phyloP scores from a whole-genome alignment of 176 grass and related monocot species.

The Lolium multiflorum region DNA sequence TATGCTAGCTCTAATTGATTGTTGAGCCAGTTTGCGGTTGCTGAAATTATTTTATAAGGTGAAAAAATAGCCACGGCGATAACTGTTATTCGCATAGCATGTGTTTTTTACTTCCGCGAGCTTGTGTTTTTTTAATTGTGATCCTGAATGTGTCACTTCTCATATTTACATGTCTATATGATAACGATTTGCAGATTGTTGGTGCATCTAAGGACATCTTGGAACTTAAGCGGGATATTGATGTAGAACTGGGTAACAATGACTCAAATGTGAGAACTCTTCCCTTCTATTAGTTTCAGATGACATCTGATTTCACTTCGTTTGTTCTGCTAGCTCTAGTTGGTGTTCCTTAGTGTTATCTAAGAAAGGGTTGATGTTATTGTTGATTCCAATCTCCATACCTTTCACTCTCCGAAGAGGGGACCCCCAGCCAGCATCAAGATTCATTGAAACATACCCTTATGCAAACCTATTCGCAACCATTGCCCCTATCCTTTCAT shows the following conservation, averaged over 20 bases:
- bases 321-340: neutral
- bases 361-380: neutral
- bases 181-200: constrained; percentile 36
- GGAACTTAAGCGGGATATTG: constrained; percentile 57
- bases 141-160: neutral
- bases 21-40: no score
- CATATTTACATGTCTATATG: constrained; percentile 5
- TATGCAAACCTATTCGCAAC: neutral
- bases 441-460: neutral
- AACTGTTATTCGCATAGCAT: neutral
- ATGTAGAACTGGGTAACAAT: constrained; percentile 51
- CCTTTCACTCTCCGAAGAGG: neutral
- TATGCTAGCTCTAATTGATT: no score
- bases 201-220: constrained; percentile 57
- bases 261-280: constrained; percentile 61
- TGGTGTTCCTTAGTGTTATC: neutral
- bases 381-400: neutral
- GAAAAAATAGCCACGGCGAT: neutral
- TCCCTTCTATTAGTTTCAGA: neutral
- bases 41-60: neutral
- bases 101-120: neutral
- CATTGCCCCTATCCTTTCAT: neutral
- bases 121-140: neutral
- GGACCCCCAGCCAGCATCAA: neutral
- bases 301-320: neutral